Conservation (phyloP, 352 stramenopile species). For the Globisporangium spinosum region DNA sequence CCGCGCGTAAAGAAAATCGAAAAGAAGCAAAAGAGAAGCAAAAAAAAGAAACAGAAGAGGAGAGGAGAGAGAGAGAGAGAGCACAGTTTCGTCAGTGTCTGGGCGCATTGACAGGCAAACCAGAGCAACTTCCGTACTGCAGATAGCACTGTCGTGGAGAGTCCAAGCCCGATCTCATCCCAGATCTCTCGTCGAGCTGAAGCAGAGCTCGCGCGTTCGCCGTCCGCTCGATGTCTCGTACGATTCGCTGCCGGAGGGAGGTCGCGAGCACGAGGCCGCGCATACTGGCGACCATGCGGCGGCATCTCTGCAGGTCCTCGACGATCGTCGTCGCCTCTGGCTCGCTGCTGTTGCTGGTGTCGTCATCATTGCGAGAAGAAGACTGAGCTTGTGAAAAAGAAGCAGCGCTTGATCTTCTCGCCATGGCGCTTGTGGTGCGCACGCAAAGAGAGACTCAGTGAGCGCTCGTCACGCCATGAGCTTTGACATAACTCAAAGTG, state of each 20-base stretch:
- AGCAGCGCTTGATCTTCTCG: not conserved
- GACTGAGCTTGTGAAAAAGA: not conserved
- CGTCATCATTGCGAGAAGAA: not conserved
- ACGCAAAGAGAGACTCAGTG: not conserved
- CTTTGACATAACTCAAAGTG: not conserved
- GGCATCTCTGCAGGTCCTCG: slow-evolving; percentile 49
- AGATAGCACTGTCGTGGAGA: slow-evolving; percentile 35
- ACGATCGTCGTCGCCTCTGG: slow-evolving; percentile 2
- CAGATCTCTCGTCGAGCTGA: not conserved
- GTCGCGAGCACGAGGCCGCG: slow-evolving; percentile 38
- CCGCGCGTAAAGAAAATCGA: no score
- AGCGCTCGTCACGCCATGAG: not conserved
- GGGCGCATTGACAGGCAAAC: not conserved
- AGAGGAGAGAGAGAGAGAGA: no score
- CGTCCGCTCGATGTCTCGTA: slow-evolving; percentile 25
- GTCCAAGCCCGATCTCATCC: not conserved
- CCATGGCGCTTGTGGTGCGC: not conserved
- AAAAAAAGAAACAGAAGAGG: no score
- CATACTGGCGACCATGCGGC: slow-evolving; percentile 48
- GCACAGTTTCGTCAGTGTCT: slow-evolving; percentile 7
- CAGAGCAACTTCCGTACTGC: slow-evolving; percentile 16
- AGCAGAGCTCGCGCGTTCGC: not conserved
- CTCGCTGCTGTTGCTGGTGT: not conserved
- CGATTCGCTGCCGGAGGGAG: slow-evolving; percentile 36
- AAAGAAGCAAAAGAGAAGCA: no score